phyloP scores from a whole-genome alignment of 2,329 filamentous ascomycete genomes.

The Phialocephala subalpina region DNA sequence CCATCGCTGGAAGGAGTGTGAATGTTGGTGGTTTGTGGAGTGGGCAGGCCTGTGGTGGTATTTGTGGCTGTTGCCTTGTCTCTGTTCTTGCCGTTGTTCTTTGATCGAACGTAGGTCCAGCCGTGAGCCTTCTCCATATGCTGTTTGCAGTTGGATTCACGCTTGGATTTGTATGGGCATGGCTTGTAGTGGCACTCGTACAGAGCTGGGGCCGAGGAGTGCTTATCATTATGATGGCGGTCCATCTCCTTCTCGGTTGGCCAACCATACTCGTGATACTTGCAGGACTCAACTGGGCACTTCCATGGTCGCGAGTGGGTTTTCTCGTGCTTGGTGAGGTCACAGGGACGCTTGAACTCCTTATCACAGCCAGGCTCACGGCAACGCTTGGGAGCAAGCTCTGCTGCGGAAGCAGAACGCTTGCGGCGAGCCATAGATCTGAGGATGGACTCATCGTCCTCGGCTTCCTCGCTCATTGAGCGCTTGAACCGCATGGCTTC shows the following conservation, averaged over 20 bases:
- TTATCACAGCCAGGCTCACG: slow-evolving; percentile 81
- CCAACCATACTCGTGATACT: slow-evolving; percentile 90
- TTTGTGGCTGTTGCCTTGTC: slow-evolving; percentile 48
- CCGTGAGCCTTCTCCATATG: slow-evolving; percentile 98
- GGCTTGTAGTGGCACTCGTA: slow-evolving; percentile 84
- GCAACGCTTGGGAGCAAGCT: slow-evolving; percentile 82
- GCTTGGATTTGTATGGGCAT: slow-evolving; percentile 94
- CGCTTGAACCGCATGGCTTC: slow-evolving; percentile 66
- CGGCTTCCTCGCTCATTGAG: slow-evolving; percentile 72
- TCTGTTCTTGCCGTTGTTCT: slow-evolving; percentile 79
- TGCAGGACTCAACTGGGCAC: slow-evolving; percentile 83
- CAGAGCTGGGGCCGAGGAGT: slow-evolving; percentile 80
- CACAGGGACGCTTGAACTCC: slow-evolving; percentile 95
- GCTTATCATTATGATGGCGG: slow-evolving; percentile 95
- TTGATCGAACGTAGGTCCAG: slow-evolving; percentile 90
- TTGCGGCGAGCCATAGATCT: slow-evolving; percentile 96
- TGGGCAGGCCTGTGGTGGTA: slow-evolving; percentile 54
- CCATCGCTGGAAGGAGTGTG: slow-evolving; percentile 65
- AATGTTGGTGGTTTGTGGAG: slow-evolving; percentile 63
- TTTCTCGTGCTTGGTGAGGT: slow-evolving; percentile 97
- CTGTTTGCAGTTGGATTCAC: slow-evolving; percentile 96
- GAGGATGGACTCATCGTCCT: slow-evolving; percentile 83
- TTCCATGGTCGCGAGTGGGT: slow-evolving; percentile 98
- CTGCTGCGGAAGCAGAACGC: slow-evolving; percentile 88
- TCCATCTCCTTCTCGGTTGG: slow-evolving; percentile 98